phyloP scores from a whole-genome alignment of 2,329 filamentous ascomycete species.

The Scedosporium dehoogii region DNA sequence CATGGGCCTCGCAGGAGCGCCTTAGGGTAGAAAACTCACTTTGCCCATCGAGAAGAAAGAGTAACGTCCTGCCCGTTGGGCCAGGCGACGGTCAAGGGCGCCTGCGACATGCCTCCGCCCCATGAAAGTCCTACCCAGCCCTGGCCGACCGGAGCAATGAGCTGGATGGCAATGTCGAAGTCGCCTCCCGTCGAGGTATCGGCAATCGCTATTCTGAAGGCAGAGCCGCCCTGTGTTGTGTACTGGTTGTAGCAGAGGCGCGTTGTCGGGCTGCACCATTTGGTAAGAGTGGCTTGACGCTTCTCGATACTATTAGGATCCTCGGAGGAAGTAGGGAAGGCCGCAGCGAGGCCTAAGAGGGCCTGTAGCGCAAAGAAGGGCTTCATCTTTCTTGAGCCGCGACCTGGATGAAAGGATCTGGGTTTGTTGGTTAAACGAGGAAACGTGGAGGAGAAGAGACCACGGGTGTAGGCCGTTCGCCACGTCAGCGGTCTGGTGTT shows the following conservation, averaged over 20 bases:
- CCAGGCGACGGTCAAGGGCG: slow-evolving; percentile 13
- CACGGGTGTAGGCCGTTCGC: not conserved
- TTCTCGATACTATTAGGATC: not conserved
- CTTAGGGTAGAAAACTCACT: slow-evolving; percentile 3
- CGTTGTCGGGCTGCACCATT: slow-evolving; percentile 6
- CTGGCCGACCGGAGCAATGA: slow-evolving; percentile 10
- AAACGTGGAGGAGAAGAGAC: not conserved
- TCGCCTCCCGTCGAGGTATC: slow-evolving; percentile 1
- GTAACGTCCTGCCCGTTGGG: slow-evolving; percentile 6
- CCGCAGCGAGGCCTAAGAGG: not conserved
- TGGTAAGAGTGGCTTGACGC: not conserved
- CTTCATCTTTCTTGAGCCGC: not conserved
- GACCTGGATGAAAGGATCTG: no score
- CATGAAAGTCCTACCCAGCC: slow-evolving; percentile 14
- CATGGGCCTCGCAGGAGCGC: not conserved
- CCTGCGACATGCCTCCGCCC: slow-evolving; percentile 12
- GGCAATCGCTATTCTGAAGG: slow-evolving; percentile 11
- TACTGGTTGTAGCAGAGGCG: slow-evolving; percentile 8
- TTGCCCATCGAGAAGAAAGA: slow-evolving; percentile 5
- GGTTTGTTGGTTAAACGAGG: no score
- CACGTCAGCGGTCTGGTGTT: not conserved
- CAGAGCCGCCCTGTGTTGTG: not conserved
- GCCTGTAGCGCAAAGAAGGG: not conserved
- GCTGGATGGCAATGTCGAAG: slow-evolving; percentile 14
- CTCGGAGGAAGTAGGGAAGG: not conserved